Evolutionary conservation across 495 filamentous ascomycete genomes (phyloP).

Genomic region (Podospora pseudopauciseta): DNA sequence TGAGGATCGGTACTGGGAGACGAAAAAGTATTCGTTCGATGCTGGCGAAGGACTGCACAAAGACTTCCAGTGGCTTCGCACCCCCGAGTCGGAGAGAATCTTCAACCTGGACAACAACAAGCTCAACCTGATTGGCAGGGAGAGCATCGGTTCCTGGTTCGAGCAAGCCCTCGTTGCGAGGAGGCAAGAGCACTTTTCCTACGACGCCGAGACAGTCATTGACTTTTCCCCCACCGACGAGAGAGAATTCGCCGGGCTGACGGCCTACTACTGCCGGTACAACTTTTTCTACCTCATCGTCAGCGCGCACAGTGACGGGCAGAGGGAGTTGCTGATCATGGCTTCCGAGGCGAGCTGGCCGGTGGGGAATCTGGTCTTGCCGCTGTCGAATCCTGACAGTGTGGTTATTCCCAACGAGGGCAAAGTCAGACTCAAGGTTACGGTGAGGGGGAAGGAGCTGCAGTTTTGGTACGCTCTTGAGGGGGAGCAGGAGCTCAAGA

Average conservation of each 20-base stretch:
- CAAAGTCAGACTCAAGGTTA: slow-evolving; percentile 47
- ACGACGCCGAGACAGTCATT: slow-evolving; percentile 53
- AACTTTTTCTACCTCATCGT: slow-evolving; percentile 59
- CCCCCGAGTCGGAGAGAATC: slow-evolving; percentile 52
- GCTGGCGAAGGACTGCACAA: slow-evolving; percentile 34
- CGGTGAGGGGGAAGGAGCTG: slow-evolving; percentile 43
- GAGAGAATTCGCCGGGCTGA: slow-evolving; percentile 54
- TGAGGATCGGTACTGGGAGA: slow-evolving; percentile 50
- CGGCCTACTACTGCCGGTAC: slow-evolving; percentile 56
- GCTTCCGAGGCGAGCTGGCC: slow-evolving; percentile 51
- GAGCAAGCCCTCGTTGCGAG: slow-evolving; percentile 54
- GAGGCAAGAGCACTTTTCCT: slow-evolving; percentile 53
- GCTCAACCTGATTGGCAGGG: slow-evolving; percentile 47
- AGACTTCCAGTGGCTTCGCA: slow-evolving; percentile 57
- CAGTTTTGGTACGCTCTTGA: slow-evolving; percentile 52
- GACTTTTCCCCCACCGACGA: slow-evolving; percentile 51
- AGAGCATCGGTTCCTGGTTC: slow-evolving; percentile 53
- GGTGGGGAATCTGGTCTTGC: slow-evolving; percentile 37
- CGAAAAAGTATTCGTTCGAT: slow-evolving; percentile 49
- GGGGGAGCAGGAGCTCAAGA: slow-evolving; percentile 40
- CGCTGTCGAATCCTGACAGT: slow-evolving; percentile 22
- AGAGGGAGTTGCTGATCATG: slow-evolving; percentile 51
- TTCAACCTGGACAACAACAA: slow-evolving; percentile 39
- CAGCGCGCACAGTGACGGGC: slow-evolving; percentile 50
- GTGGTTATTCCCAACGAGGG: slow-evolving; percentile 48